Base-by-base conservation (phyloP, 495 filamentous ascomycete species). In the Neurospora sublineolata region DNA sequence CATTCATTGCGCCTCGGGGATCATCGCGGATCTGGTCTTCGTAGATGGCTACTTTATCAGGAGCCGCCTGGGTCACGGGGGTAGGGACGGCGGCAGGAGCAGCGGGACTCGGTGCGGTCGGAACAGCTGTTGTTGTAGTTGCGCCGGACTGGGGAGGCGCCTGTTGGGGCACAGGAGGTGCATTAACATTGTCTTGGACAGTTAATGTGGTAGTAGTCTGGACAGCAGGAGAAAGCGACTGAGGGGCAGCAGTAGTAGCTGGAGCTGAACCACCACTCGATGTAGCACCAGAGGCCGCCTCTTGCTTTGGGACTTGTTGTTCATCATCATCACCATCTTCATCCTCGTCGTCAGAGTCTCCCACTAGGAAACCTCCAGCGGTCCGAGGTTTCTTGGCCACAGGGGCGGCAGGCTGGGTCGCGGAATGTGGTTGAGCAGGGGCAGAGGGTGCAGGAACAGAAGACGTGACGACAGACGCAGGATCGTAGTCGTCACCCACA, bases 1-100 rank as follows among this genome's bases (percentile, higher is more conserved):
- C 93, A 68, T 94, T 89, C 74, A 94, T 85, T 77, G 97, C 95
- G 73, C 94, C 95, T 72, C 91, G 89, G 37, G 96, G 92, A 79
- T 98, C 95, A 75, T 97, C 92, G 72, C 88, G 88, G 77, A 97
- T 91, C 73, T 94, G 87, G 76, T 96, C 93, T 81, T 99, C 94
- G 72, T 97, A 84, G 46, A 94, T 90, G 12, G 93, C 92, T 75
- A 97, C 85, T 69, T 86, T 86, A 80, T 97, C 93, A 81, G 91
- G 87, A 46, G 92, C 88, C 70, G 93, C 83, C 68, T 75, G 77
- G 16, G 73, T 74, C 67, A 75, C 75, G 46, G 76, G 68, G 27
- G 76, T 41, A 70, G 73, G 64, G 18, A 72, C 71, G 67, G 69
- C 68, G 20, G 74, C 73, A 36, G 70, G 58, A 36, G 73, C 64